Conservation (phyloP, 2,329 filamentous ascomycete genomes). For the Fusarium sp. region DNA sequence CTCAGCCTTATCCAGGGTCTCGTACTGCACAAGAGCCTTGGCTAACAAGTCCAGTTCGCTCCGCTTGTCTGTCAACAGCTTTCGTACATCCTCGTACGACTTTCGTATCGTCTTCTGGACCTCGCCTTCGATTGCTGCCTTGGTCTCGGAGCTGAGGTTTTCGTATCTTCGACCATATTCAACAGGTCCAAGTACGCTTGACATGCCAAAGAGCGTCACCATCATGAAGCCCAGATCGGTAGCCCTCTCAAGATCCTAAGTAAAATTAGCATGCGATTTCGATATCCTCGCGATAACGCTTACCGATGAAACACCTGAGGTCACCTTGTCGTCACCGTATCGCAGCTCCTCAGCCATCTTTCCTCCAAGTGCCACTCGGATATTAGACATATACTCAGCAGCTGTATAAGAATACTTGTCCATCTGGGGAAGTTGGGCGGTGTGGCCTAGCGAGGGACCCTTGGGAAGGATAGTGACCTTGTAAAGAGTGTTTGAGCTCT, state of each 20-base stretch:
- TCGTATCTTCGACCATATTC: conserved; percentile 87
- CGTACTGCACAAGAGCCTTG: conserved; percentile 91
- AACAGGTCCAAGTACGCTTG: conserved; percentile 86
- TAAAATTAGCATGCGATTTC: conserved; percentile 45
- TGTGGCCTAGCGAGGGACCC: conserved; percentile 87
- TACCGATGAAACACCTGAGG: conserved; percentile 85
- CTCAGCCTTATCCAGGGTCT: conserved; percentile 89
- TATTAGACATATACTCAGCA: conserved; percentile 82
- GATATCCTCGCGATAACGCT: conserved; percentile 51
- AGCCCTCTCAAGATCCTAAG: conserved; percentile 83
- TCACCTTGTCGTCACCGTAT: conserved; percentile 91
- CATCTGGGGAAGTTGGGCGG: conserved; percentile 88
- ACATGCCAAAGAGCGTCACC: conserved; percentile 93
- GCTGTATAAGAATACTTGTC: conserved; percentile 93
- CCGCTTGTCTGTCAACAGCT: conserved; percentile 79
- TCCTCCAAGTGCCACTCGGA: conserved; percentile 86
- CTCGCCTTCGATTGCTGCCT: conserved; percentile 87
- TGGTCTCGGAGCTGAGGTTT: conserved; percentile 85
- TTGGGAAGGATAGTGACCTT: conserved; percentile 98
- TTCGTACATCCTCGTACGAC: conserved; percentile 78
- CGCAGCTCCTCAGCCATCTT: conserved; percentile 93
- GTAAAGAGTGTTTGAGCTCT: conserved; percentile 83
- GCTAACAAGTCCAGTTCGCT: conserved; percentile 90
- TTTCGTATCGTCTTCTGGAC: conserved; percentile 88
- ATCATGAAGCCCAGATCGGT: conserved; percentile 88